phyloP scores from a whole-genome alignment of 768 basidiomycete species.

The Rhizopogon sp. region DNA sequence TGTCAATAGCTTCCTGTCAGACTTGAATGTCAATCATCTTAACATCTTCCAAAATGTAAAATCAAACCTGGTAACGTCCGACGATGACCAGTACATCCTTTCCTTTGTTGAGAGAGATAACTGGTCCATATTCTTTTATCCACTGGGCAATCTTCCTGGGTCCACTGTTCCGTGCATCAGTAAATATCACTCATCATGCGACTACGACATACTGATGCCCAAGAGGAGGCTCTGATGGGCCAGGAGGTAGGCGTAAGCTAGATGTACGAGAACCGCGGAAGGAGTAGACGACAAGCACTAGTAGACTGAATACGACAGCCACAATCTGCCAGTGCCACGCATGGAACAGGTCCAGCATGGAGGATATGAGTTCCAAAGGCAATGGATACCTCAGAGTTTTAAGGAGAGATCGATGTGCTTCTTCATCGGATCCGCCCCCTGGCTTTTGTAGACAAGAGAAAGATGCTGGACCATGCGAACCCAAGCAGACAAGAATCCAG shows the following conservation, averaged over 20 bases:
- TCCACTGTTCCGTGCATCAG: neutral
- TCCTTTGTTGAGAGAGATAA: conserved; percentile 4
- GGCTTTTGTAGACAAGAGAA: neutral
- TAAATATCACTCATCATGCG: no score
- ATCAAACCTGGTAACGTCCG: conserved; percentile 5
- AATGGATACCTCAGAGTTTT: no score
- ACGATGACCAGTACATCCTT: conserved; percentile 2
- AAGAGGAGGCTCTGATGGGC: conserved; percentile 1
- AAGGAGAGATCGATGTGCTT: no score
- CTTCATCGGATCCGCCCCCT: neutral
- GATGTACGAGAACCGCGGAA: neutral
- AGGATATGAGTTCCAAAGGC: neutral
- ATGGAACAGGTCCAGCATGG: neutral
- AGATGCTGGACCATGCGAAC: neutral
- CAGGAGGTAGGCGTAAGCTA: neutral
- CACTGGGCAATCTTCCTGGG: conserved; percentile 3
- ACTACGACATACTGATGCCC: neutral
- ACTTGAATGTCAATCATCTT: conserved; percentile 12
- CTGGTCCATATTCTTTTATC: conserved; percentile 6
- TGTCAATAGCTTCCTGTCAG: conserved; percentile 39
- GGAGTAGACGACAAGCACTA: neutral
- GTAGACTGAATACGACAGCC: neutral
- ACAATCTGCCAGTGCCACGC: neutral
- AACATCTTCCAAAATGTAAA: neutral
- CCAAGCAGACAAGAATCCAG: no score